Percentiles rank a stretch among this genome's conserved stretches.
These are phyloP conservation scores for Aspergillus bridgeri DNA, from an alignment of 495 filamentous ascomycete genomes.

Conservation along the genomic window DNA sequence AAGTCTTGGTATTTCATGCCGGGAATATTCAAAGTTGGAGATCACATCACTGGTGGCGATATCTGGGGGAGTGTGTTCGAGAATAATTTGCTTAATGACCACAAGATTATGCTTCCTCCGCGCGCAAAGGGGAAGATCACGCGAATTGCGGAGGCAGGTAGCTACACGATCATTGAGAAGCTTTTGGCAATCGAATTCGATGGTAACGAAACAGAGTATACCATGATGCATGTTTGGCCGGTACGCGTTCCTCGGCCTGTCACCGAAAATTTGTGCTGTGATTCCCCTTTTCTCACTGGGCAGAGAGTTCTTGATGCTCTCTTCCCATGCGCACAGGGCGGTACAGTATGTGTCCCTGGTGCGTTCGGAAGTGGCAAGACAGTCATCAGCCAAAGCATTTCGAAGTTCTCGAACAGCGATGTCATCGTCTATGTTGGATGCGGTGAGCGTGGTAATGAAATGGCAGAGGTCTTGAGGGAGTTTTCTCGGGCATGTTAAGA, in stretches of 20 bases:
- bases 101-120: conserved; percentile 91
- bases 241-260: conserved; percentile 91
- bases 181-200: conserved; percentile 96
- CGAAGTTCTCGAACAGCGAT: conserved; percentile 99
- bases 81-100: conserved; percentile 91
- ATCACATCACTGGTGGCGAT: conserved; percentile 94
- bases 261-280: conserved; percentile 82
- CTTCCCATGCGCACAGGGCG: conserved; percentile 96
- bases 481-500: conserved; percentile 82
- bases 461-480: conserved; percentile 99
- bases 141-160: conserved; percentile 78
- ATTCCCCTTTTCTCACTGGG: conserved; percentile 91
- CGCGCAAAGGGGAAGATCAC: conserved; percentile 89
- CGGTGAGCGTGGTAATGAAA: conserved; percentile 97
- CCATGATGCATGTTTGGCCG: conserved; percentile 99
- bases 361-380: conserved; percentile 99
- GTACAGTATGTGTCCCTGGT: conserved; percentile 95
- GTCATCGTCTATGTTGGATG: conserved; percentile 99
- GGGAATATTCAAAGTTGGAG: conserved; percentile 78
- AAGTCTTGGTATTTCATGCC: conserved; percentile 96
- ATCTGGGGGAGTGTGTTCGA: conserved; percentile 92
- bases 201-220: conserved; percentile 84
- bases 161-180: conserved; percentile 91
- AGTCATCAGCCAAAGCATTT: conserved; percentile 95
- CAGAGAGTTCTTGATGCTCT: conserved; percentile 95